Evolutionary conservation across 2,329 filamentous ascomycete species (phyloP).

Genomic region (Nemania sp.): DNA sequence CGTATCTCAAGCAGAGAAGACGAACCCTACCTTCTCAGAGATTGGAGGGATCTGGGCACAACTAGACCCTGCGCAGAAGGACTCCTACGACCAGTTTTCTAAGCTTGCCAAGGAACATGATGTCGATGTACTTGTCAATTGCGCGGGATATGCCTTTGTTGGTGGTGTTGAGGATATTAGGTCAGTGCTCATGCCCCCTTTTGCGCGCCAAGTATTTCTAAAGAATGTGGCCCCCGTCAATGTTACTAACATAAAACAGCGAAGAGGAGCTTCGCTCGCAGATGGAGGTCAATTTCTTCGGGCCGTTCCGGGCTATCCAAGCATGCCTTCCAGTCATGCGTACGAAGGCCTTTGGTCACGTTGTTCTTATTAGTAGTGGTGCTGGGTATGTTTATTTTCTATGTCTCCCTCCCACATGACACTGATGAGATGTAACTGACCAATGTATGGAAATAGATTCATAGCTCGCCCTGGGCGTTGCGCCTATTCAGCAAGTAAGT

Average conservation of each 20-base stretch:
- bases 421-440: not conserved
- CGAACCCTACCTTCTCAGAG: conserved; percentile 9
- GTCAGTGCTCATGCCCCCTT: not conserved
- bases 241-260: not conserved
- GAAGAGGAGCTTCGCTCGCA: conserved; percentile 32
- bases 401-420: not conserved
- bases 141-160: conserved; percentile 20
- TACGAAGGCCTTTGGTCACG: conserved; percentile 22
- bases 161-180: conserved; percentile 30
- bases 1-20: conserved; percentile 13
- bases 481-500: conserved; percentile 40
- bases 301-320: conserved; percentile 60
- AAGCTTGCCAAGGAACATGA: conserved; percentile 8
- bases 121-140: conserved; percentile 30
- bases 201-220: not conserved
- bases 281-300: conserved; percentile 68
- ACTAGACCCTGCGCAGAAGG: conserved; percentile 16
- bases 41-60: conserved; percentile 20
- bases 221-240: not conserved
- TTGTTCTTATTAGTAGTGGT: conserved; percentile 37
- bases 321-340: conserved; percentile 47
- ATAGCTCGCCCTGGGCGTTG: conserved; percentile 36
- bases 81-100: conserved; percentile 21
- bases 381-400: conserved; percentile 25
- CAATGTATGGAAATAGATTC: conserved; percentile 21